Base-by-base conservation (phyloP, 2,329 filamentous ascomycete genomes). In the Ceratocystis diversiconidia region DNA sequence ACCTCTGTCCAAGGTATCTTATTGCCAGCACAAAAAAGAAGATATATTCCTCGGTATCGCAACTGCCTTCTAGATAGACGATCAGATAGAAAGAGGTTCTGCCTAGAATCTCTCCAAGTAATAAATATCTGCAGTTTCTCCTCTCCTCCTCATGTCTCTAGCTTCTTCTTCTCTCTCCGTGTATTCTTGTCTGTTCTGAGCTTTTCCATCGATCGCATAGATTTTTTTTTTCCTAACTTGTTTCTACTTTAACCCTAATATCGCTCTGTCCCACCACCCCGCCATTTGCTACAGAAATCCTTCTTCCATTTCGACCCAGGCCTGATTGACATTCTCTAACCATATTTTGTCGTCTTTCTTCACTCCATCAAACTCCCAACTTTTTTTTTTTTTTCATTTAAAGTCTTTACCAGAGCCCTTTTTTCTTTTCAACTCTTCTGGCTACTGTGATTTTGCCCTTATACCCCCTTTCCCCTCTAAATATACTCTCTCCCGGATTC, bases 241-340 rank as follows among this genome's bases (percentile, higher is more conserved):
- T 15, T 19, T 48, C 19, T 25, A 28, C 48, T 25, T 25, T 59
- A 59, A 59, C 55, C 55, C 55, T 59, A 59, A 59, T 32, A 22
- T 19, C 28, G 28, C 48, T 30, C 55, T 59, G 55, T 59, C 28
- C 55, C 55, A 59, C 55, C 62, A 65, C 66, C 59, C 57, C 66
- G 59, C 63, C 50, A 48, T 28, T 59, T 65, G 25, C 63, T 60
- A 63, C 63, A 52, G 32, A 57, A 64, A 67, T 67, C 66, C 66
- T 67, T 67, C 43, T 2, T 67, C 43, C 48, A 52, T 52, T 52
- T 25, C 43, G 8, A 32, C 62, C 12, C 22, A 62, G 48, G 60
- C 62, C 63, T 62, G 32, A 65, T 25, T 25, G 48, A 41, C 61
- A 62, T 50, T 64, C 62, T 64, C 62, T 59, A 59, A 46, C n/a